Evolutionary conservation across 192 early-diverging fungal genomes (phyloP), one percentile per base, ranked within the genome.

Genomic region (Coemansia asiatica): DNA sequence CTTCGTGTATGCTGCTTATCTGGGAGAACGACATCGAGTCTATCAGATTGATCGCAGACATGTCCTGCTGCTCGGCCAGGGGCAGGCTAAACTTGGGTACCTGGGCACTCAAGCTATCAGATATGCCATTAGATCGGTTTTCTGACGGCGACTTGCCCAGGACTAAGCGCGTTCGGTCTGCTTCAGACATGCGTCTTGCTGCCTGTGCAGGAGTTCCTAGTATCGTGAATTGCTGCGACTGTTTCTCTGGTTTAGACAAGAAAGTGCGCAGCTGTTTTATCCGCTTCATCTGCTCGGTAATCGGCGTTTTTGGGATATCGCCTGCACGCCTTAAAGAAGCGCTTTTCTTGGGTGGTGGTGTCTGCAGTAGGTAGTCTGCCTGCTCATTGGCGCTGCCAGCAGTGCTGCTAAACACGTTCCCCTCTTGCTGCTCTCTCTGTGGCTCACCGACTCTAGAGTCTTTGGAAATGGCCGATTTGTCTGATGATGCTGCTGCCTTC

Each of bases 11-110:
- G 3, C 54, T 62, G n/a, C 38, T n/a, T 7, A 51, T 49, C 31
- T 63, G 69, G 26, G 64, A 21, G 40, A 67, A 70, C 50, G 67
- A 69, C 19, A 70, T 71, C 60, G 70, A 69, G 29, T 40, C 36
- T n/a, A 73, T 18, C 29, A 67, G 47, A 46, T 69, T 68, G 9
- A 49, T 25, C 0, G 53, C 53, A 29, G 53, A 18, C 53, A 28
- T 55, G 16, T 55, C 40, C 40, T 44, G 40, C 40, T 44, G 40
- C 40, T 44, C 40, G 8, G 40, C 8, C 40, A 44, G 40, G 15
- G 40, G 40, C 40, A 44, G 40, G 15, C 15, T 44, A 13, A 44
- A 44, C 10, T 13, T 5, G 15, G 40, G 40, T 13, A 44, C 40
- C 40, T 44, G 40, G 12, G 8, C 15, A 8, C 15, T 13, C 15